Evolutionary conservation across 2,329 filamentous ascomycete species (phyloP), one percentile per base, ranked within the genome.

Genomic region (Stagonosporopsis rhizophila): DNA sequence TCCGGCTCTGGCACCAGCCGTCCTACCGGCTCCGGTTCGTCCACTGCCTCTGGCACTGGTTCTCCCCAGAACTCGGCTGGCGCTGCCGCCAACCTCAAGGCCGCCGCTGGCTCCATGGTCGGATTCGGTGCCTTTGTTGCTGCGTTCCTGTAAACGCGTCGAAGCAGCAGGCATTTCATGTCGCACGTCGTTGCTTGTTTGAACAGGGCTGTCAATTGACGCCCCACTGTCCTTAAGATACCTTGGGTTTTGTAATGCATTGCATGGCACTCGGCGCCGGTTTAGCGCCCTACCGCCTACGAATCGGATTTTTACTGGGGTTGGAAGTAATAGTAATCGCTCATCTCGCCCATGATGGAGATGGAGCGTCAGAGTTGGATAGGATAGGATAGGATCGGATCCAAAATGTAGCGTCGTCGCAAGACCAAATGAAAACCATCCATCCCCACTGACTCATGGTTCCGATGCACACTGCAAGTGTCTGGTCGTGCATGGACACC

Each of bases 41-140:
- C 58, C 15, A 59, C 60, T 19, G 52, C 58, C 23, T 58, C 60
- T 11, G 64, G 57, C 37, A 52, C 61, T 22, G 62, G 58, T 35
- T 44, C 64, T 27, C 41, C 55, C 23, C 15, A 55, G 12, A 46
- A 27, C 47, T 60, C 62, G 9, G 52, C 61, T 17, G 70, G 67
- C 45, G 70, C 70, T 49, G 70, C 69, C 37, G 64, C 70, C 52
- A 71, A 68, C 55, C 66, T 74, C 58, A 61, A 66, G 59, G 68
- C 58, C 44, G 64, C 69, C 19, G 70, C 70, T 30, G 72, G 71
- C 44, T 60, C 66, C 47, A 44, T 76, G 39, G 57, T 74, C 37
- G 73, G 73, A 53, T 67, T 72, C 44, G 73, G 71, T 69, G 72
- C 72, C 17, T 64, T 76, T 60, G 56, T 75, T 30, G 73, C 72